Evolutionary conservation across 2,329 filamentous ascomycete genomes (phyloP).

Genomic region (Cercospora sp.): DNA sequence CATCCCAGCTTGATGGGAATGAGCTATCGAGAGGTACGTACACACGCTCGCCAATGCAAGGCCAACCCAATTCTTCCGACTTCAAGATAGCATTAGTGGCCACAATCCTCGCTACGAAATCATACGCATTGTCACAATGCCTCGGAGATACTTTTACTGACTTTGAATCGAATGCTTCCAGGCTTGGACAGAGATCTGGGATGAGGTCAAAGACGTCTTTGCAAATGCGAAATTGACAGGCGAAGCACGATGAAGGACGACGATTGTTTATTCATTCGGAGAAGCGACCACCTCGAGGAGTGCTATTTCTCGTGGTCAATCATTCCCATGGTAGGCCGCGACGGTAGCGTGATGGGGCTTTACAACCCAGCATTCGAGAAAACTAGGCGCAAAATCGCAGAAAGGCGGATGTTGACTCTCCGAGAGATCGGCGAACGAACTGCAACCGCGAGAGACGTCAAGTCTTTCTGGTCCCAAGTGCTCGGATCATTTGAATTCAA

Average conservation of each 20-base stretch:
- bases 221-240: constrained; percentile 67
- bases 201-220: constrained; percentile 68
- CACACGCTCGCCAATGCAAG: neutral
- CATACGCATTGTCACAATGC: neutral
- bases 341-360: constrained; percentile 71
- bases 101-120: neutral
- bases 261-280: constrained; percentile 70
- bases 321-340: constrained; percentile 72
- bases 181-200: constrained; percentile 75
- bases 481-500: constrained; percentile 70
- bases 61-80: constrained; percentile 25
- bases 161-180: constrained; percentile 32
- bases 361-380: constrained; percentile 84
- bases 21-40: constrained; percentile 53
- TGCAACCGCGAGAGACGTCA: constrained; percentile 69
- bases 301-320: constrained; percentile 82
- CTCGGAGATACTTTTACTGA: neutral
- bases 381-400: constrained; percentile 74
- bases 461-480: constrained; percentile 72
- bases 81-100: neutral
- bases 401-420: constrained; percentile 76
- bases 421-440: constrained; percentile 76
- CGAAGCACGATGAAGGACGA: constrained; percentile 85
- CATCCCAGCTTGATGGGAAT: constrained; percentile 75
- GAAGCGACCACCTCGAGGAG: constrained; percentile 72